Evolutionary conservation across 768 basidiomycete genomes (phyloP).

Genomic region (Austroboletus eburneus): DNA sequence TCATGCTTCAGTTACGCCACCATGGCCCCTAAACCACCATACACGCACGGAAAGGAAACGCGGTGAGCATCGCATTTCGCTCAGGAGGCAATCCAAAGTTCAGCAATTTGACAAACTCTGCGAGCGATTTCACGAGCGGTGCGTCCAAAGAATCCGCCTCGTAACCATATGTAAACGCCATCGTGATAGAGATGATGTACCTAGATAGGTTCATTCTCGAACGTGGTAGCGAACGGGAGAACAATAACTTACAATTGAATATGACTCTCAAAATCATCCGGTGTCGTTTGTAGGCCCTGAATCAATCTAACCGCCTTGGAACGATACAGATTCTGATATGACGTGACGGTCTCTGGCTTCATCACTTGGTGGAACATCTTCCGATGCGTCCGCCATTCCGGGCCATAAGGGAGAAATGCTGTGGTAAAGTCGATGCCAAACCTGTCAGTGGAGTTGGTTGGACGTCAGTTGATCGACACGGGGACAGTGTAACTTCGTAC

Average conservation of each 20-base stretch:
- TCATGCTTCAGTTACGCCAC: neutral
- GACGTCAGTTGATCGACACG: neutral
- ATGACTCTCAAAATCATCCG: constrained; percentile 23
- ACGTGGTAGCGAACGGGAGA: neutral
- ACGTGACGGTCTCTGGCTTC: constrained; percentile 16
- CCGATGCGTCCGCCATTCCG: constrained; percentile 27
- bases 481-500: neutral
- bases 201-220: constrained; percentile 8
- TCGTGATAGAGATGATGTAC: constrained; percentile 31
- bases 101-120: constrained; percentile 20
- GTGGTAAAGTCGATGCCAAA: constrained; percentile 29
- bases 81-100: constrained; percentile 24
- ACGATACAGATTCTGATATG: constrained; percentile 21
- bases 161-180: constrained; percentile 29
- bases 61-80: constrained; percentile 24
- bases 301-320: constrained; percentile 19
- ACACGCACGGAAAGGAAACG: constrained; percentile 28
- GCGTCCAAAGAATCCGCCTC: constrained; percentile 24
- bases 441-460: constrained; percentile 5
- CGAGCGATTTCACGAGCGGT: constrained; percentile 24
- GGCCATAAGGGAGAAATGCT: constrained; percentile 26
- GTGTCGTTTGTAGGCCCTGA: constrained; percentile 19
- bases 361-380: constrained; percentile 27
- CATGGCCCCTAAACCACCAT: neutral
- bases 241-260: constrained; percentile 16